These are phyloP conservation scores for Cytospora piceae DNA, from an alignment of 2,329 filamentous ascomycete species.

Conservation along the genomic window DNA sequence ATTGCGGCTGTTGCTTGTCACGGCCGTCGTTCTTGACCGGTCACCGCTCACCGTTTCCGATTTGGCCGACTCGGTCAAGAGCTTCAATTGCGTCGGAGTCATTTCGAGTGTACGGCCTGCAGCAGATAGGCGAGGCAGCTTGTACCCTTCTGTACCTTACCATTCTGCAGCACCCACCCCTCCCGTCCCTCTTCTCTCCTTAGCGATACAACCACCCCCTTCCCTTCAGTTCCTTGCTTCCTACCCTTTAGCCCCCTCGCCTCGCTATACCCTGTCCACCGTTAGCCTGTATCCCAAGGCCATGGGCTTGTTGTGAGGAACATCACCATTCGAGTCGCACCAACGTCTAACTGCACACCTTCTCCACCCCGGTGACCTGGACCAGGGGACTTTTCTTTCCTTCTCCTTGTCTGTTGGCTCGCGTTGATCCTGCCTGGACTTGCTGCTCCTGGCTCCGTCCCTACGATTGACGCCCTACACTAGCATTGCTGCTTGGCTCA, in stretches of 20 bases:
- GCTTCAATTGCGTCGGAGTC: slow-evolving; percentile 13
- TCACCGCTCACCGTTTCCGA: slow-evolving; percentile 16
- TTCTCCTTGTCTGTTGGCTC: slow-evolving; percentile 29
- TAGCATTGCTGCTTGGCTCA: slow-evolving; percentile 22
- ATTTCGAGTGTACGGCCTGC: slow-evolving; percentile 18
- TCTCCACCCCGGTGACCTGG: slow-evolving; percentile 20
- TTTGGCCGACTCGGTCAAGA: slow-evolving; percentile 27
- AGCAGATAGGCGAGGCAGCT: slow-evolving; percentile 20
- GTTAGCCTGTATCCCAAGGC: neutral
- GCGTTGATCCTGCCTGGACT: slow-evolving; percentile 23
- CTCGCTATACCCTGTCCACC: slow-evolving; percentile 9
- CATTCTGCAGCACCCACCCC: slow-evolving; percentile 23
- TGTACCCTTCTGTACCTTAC: slow-evolving; percentile 28
- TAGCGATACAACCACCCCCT: slow-evolving; percentile 20
- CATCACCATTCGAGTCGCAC: slow-evolving; percentile 9
- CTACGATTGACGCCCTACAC: slow-evolving; percentile 21
- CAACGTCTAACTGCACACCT: slow-evolving; percentile 17
- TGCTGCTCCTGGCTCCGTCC: slow-evolving; percentile 25
- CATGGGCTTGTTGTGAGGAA: slow-evolving; percentile 22
- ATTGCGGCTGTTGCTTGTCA: slow-evolving; percentile 7
- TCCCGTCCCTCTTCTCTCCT: slow-evolving; percentile 6
- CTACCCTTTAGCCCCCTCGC: slow-evolving; percentile 6
- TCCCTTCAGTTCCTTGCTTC: slow-evolving; percentile 7
- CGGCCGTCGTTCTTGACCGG: slow-evolving; percentile 14
- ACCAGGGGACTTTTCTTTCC: slow-evolving; percentile 23